Evolutionary conservation across 306 rosid species (phyloP).

Genomic region (Rosa persica): DNA sequence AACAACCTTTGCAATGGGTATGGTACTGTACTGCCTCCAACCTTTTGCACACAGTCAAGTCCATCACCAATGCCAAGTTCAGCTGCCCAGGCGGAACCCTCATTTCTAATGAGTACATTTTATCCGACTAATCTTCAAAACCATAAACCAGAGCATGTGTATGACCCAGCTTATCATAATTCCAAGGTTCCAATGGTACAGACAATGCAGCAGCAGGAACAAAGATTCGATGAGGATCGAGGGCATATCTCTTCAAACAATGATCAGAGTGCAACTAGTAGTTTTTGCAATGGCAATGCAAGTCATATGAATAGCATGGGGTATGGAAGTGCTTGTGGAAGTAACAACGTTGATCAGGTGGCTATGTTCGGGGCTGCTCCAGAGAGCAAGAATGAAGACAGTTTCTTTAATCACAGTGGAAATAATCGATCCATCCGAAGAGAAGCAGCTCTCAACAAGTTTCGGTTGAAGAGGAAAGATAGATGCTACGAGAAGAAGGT

Average conservation of each 20-base stretch:
- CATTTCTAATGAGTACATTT: constrained; percentile 50
- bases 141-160: constrained; percentile 48
- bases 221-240: constrained; percentile 57
- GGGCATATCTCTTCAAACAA: constrained; percentile 58
- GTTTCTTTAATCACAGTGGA: constrained; percentile 33
- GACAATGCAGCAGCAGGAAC: constrained; percentile 43
- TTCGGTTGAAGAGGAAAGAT: constrained; percentile 89
- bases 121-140: constrained; percentile 48
- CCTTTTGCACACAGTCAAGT: constrained; percentile 52
- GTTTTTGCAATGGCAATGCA: constrained; percentile 67
- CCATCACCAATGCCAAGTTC: constrained; percentile 46
- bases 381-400: constrained; percentile 65
- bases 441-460: constrained; percentile 88
- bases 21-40: constrained; percentile 55
- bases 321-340: constrained; percentile 79
- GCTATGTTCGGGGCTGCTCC: constrained; percentile 43
- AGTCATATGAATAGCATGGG: constrained; percentile 57
- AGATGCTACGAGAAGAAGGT: constrained; percentile 98
- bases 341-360: constrained; percentile 58
- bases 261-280: constrained; percentile 74
- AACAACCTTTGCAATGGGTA: constrained; percentile 42
- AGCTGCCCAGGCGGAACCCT: constrained; percentile 48
- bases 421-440: constrained; percentile 60
- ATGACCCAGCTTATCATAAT: constrained; percentile 32
- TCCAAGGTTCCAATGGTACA: constrained; percentile 36